Percentiles rank a stretch among this genome's conserved stretches.
phyloP scores from a whole-genome alignment of 495 filamentous ascomycete genomes.

The Neurospora tetraspora region DNA sequence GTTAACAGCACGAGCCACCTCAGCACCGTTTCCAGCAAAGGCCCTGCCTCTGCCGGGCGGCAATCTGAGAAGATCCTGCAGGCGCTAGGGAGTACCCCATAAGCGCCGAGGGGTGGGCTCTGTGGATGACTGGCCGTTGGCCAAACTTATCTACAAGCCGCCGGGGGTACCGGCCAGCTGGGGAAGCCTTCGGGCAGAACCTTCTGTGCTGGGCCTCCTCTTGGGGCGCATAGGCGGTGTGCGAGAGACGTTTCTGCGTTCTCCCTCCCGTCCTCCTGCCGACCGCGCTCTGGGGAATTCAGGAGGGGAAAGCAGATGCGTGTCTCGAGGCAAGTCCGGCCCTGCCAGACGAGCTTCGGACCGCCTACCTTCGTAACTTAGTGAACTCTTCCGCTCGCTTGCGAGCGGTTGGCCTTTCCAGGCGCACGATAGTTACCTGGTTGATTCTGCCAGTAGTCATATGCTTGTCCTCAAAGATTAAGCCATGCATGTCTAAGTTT shows the following conservation, averaged over 20 bases:
- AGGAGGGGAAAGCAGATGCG: slow-evolving; percentile 42
- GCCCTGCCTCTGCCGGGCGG: not conserved
- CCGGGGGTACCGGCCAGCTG: not conserved
- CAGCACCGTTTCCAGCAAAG: not conserved
- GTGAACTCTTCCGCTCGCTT: slow-evolving; percentile 11
- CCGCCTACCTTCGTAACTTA: slow-evolving; percentile 7
- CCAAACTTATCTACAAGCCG: not conserved
- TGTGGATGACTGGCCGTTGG: not conserved
- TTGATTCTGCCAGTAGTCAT: slow-evolving; percentile 65
- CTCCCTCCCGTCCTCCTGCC: slow-evolving; percentile 17
- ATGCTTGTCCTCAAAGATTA: slow-evolving; percentile 69
- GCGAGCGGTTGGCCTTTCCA: slow-evolving; percentile 13
- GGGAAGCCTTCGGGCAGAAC: not conserved
- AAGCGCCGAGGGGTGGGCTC: not conserved
- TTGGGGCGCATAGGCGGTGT: slow-evolving; percentile 28
- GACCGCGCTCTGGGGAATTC: slow-evolving; percentile 33
- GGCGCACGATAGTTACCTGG: slow-evolving; percentile 50
- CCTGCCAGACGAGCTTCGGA: slow-evolving; percentile 13
- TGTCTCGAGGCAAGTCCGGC: slow-evolving; percentile 2
- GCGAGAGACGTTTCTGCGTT: not conserved
- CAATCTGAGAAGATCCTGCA: not conserved
- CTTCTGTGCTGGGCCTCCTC: slow-evolving; percentile 21
- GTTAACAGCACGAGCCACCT: not conserved
- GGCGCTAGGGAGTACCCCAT: not conserved
- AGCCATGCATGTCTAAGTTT: slow-evolving; percentile 66